Evolutionary conservation across 192 early-diverging fungal species (phyloP).

Genomic region (Dispira simplex): DNA sequence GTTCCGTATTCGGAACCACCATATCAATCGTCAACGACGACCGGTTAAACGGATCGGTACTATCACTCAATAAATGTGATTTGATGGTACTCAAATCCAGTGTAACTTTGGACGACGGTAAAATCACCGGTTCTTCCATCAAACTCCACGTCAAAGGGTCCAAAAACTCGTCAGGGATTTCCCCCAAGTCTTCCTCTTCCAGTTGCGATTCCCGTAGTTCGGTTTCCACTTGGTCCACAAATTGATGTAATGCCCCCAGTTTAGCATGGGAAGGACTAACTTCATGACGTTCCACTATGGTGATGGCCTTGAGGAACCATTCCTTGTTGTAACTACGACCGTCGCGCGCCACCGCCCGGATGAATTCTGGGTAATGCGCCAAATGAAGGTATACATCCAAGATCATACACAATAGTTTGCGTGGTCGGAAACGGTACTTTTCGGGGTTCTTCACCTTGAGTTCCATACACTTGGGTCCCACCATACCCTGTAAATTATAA

Average conservation of each 20-base stretch:
- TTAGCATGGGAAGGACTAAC: conserved; percentile 34
- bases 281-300: conserved; percentile 44
- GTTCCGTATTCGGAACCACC: conserved; percentile 62
- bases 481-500: conserved; percentile 77
- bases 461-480: conserved; percentile 81
- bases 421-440: conserved; percentile 84
- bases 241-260: conserved; percentile 35
- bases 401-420: conserved; percentile 63
- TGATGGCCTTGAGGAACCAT: conserved; percentile 58
- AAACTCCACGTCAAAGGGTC: conserved; percentile 74
- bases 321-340: conserved; percentile 66
- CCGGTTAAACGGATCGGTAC: conserved; percentile 89
- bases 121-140: conserved; percentile 86
- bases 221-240: conserved; percentile 60
- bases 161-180: conserved; percentile 81
- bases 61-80: conserved; percentile 72
- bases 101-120: conserved; percentile 65
- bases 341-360: conserved; percentile 69
- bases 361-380: conserved; percentile 39
- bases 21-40: conserved; percentile 72
- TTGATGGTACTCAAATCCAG: conserved; percentile 85
- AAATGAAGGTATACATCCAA: conserved; percentile 77
- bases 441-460: conserved; percentile 56
- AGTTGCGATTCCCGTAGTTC: conserved; percentile 38
- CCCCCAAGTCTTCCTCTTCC: conserved; percentile 66